Evolutionary conservation across 139 green algal species (phyloP).

Genomic region (Volvox reticuliferus): DNA sequence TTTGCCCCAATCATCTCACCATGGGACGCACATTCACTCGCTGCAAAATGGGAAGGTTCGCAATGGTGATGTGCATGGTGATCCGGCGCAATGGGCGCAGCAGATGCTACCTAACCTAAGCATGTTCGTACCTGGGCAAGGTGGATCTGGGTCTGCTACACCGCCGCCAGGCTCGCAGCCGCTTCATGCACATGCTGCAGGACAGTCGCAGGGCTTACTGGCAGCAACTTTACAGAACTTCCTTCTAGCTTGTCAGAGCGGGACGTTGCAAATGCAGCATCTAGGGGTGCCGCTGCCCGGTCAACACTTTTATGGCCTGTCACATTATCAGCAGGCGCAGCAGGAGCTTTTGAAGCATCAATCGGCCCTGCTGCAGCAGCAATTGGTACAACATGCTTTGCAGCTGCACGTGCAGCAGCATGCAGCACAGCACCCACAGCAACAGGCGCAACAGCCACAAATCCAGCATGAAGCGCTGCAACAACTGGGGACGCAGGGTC

Average conservation of each 20-base stretch:
- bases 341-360: conserved; percentile 7
- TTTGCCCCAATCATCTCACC: background rate
- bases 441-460: background rate
- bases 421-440: background rate
- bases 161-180: background rate
- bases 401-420: conserved; percentile 15
- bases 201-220: background rate
- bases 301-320: background rate
- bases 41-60: conserved; percentile 40
- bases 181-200: background rate
- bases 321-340: background rate
- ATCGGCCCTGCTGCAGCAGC: background rate
- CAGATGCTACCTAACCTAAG: background rate
- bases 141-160: background rate
- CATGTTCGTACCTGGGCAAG: background rate
- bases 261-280: background rate
- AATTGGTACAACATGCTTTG: background rate
- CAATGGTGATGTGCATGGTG: background rate
- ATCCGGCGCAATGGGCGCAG: background rate
- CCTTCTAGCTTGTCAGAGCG: background rate
- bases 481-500: conserved; percentile 1
- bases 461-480: conserved; percentile 1
- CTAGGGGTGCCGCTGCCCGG: background rate
- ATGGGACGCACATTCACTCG: background rate
- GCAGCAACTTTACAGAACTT: background rate